Evolutionary conservation across 805 yeast species (phyloP).

Genomic region (Kurtzmaniella fragi): DNA sequence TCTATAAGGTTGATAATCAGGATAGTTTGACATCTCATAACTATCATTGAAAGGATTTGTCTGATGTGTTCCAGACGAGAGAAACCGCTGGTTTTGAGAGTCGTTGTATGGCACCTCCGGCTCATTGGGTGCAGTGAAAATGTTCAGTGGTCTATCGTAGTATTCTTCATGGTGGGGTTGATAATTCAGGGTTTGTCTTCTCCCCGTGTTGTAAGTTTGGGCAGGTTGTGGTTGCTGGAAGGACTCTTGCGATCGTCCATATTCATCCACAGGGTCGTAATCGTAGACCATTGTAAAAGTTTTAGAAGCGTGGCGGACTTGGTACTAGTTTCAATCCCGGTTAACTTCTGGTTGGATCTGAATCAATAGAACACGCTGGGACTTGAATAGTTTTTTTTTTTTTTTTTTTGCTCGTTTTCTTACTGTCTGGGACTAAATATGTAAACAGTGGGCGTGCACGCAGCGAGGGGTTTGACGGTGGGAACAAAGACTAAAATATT

Average conservation of each 20-base stretch:
- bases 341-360: no score
- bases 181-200: slow-evolving; percentile 17
- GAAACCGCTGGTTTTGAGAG: slow-evolving; percentile 9
- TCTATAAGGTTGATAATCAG: slow-evolving; percentile 7
- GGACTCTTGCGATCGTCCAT: slow-evolving; percentile 4
- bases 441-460: no score
- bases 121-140: slow-evolving; percentile 20
- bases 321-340: no score
- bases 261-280: no score
- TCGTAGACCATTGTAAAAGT: no score
- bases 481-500: no score
- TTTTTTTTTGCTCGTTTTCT: no score
- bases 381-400: no score
- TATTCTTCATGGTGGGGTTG: slow-evolving; percentile 14
- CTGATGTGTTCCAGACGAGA: slow-evolving; percentile 3
- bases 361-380: no score
- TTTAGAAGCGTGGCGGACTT: no score
- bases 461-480: no score
- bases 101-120: slow-evolving; percentile 9
- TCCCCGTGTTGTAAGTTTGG: slow-evolving; percentile 9
- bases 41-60: slow-evolving; percentile 8
- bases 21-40: slow-evolving; percentile 11
- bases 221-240: slow-evolving; percentile 26
- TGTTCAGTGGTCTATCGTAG: slow-evolving; percentile 19
- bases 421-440: no score